These are phyloP conservation scores for Coniosporium tulheliwenetii DNA, from an alignment of 2,329 filamentous ascomycete genomes.

Conservation along the genomic window DNA sequence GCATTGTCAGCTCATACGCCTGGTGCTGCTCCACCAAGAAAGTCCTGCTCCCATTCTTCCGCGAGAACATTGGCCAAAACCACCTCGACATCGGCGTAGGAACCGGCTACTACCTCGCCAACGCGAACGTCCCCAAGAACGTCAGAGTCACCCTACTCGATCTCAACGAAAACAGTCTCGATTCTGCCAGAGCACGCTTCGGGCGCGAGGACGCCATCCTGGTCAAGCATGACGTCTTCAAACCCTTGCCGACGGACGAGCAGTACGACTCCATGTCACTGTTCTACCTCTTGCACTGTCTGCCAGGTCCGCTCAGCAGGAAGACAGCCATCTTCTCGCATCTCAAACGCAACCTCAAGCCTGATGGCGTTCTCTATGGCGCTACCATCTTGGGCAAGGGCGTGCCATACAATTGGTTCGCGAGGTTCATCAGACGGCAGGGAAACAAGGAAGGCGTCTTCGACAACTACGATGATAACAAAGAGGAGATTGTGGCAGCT, in stretches of 20 bases:
- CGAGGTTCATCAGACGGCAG: constrained; percentile 10
- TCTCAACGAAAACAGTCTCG: constrained; percentile 14
- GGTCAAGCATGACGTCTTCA: constrained; percentile 12
- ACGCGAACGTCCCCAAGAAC: constrained; percentile 3
- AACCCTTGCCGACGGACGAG: constrained; percentile 14
- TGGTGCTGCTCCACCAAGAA: constrained; percentile 12
- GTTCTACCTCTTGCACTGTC: no score
- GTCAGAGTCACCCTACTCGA: constrained; percentile 11
- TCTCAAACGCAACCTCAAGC: constrained; percentile 16
- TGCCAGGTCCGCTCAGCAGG: no score
- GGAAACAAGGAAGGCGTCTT: constrained; percentile 24
- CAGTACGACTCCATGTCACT: constrained; percentile 28
- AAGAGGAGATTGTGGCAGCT: constrained; percentile 16
- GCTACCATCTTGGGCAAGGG: constrained; percentile 20
- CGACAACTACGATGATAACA: constrained; percentile 22
- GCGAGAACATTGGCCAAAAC: constrained; percentile 6
- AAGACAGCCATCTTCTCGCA: no score
- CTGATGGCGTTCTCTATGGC: constrained; percentile 22
- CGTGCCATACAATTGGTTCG: constrained; percentile 12
- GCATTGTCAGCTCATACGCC: constrained; percentile 9
- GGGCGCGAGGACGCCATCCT: constrained; percentile 5
- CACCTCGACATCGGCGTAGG: constrained; percentile 17
- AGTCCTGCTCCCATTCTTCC: constrained; percentile 11
- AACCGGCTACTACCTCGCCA: constrained; percentile 12
- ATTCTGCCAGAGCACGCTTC: constrained; percentile 14